Evolutionary conservation across 805 yeast species (phyloP).

Genomic region (Danielia reshetovae): DNA sequence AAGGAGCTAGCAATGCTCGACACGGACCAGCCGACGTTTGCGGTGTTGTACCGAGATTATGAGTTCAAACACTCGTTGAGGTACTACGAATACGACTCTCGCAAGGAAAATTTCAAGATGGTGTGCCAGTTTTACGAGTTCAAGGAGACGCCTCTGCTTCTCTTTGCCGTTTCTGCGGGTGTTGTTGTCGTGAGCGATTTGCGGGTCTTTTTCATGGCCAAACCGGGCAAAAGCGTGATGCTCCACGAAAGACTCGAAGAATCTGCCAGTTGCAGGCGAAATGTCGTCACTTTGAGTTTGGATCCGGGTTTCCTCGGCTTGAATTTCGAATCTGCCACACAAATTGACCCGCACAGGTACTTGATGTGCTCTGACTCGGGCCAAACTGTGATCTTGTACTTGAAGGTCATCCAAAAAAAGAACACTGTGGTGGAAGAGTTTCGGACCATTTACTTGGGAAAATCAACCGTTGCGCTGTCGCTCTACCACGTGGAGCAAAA

Average conservation of each 20-base stretch:
- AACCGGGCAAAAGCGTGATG: neutral
- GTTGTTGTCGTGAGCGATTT: constrained; percentile 24
- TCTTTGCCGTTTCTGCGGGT: constrained; percentile 25
- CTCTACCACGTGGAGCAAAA: constrained; percentile 24
- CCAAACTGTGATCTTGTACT: constrained; percentile 21
- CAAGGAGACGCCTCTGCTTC: constrained; percentile 25
- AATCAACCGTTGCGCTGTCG: constrained; percentile 26
- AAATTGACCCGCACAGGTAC: constrained; percentile 26
- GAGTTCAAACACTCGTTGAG: constrained; percentile 31
- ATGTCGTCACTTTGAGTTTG: constrained; percentile 8
- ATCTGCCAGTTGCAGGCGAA: neutral
- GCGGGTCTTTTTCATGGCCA: constrained; percentile 27
- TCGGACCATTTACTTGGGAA: constrained; percentile 23
- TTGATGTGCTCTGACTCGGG: constrained; percentile 29
- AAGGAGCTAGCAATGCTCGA: constrained; percentile 6
- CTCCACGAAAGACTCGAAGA: neutral
- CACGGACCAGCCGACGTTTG: constrained; percentile 12
- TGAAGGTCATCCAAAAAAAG: constrained; percentile 5
- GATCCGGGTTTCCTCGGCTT: constrained; percentile 4
- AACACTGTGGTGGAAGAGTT: constrained; percentile 12
- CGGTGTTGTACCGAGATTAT: constrained; percentile 31
- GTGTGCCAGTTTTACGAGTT: constrained; percentile 26
- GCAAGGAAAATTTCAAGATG: constrained; percentile 6
- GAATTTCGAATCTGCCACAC: constrained; percentile 8
- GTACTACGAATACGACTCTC: constrained; percentile 19